Conservation (phyloP, 2,329 filamentous ascomycete genomes). For the Trichoderma gracile region DNA sequence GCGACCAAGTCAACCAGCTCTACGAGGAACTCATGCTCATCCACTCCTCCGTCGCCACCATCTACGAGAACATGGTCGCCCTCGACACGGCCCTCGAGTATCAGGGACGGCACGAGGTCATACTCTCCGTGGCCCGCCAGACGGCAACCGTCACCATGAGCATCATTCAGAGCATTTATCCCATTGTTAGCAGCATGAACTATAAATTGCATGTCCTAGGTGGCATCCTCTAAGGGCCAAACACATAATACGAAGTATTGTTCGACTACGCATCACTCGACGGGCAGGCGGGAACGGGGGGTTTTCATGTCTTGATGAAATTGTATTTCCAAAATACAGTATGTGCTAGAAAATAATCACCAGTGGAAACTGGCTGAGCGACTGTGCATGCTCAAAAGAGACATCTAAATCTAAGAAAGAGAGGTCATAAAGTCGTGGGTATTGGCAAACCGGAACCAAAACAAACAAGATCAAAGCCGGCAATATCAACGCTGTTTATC, state of each 20-base stretch:
- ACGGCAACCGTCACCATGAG: not conserved
- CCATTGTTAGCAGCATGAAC: not conserved
- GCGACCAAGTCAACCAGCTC: not conserved
- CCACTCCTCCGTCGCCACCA: not conserved
- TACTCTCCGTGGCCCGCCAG: not conserved
- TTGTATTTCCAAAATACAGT: constrained; percentile 2
- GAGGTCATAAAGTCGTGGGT: constrained; percentile 1
- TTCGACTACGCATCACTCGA: not conserved
- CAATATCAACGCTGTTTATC: constrained; percentile 13
- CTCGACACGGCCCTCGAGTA: not conserved
- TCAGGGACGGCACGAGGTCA: too few relatives aligned
- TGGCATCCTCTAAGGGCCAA: not conserved
- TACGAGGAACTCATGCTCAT: not conserved
- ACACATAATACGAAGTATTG: not conserved
- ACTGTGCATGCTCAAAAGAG: constrained; percentile 10
- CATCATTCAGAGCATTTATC: not conserved
- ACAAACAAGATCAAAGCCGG: not conserved
- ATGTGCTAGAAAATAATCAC: constrained; percentile 13
- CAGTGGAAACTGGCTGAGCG: constrained; percentile 21
- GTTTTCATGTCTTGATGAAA: not conserved
- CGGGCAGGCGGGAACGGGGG: not conserved
- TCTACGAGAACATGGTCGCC: not conserved
- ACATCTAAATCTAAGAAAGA: constrained; percentile 19
- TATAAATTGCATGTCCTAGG: not conserved
- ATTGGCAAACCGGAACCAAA: constrained; percentile 18